Conservation (phyloP, 2,329 filamentous ascomycete genomes). For the Trichoderma polysporum region DNA sequence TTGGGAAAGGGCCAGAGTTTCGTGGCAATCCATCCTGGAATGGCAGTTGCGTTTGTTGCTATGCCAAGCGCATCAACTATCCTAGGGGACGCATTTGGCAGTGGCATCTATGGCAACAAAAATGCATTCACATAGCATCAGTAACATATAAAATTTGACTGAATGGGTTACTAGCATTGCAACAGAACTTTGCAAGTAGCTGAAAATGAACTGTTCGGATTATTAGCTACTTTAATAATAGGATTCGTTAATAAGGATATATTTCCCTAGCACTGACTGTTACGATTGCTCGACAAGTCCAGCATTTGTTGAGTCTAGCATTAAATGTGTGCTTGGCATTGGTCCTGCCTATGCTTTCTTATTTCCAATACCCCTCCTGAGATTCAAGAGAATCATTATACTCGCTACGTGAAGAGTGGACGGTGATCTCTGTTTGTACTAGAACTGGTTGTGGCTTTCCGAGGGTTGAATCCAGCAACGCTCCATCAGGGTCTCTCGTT, state of each 20-base stretch:
- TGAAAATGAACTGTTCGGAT: background rate
- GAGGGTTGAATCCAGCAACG: constrained; percentile 1
- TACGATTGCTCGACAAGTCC: constrained; percentile 4
- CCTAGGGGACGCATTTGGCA: no score
- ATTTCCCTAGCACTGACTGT: background rate
- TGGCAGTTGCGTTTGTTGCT: no score
- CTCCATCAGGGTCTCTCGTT: constrained; percentile 9
- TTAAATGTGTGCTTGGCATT: background rate
- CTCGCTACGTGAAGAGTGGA: constrained; percentile 11
- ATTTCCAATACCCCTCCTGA: constrained; percentile 12
- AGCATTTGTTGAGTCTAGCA: background rate
- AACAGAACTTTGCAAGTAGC: background rate
- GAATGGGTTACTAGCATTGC: background rate
- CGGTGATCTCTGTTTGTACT: constrained; percentile 7
- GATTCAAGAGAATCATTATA: constrained; percentile 14
- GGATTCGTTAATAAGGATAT: background rate
- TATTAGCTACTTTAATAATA: background rate
- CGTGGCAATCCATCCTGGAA: background rate
- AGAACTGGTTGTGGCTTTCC: constrained; percentile 6
- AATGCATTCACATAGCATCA: background rate
- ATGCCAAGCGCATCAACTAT: background rate
- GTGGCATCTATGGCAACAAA: background rate
- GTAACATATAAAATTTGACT: background rate
- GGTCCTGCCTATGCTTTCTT: background rate
- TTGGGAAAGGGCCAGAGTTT: background rate